Evolutionary conservation across 345 rosid species (phyloP).

Genomic region (Heritiera littoralis): DNA sequence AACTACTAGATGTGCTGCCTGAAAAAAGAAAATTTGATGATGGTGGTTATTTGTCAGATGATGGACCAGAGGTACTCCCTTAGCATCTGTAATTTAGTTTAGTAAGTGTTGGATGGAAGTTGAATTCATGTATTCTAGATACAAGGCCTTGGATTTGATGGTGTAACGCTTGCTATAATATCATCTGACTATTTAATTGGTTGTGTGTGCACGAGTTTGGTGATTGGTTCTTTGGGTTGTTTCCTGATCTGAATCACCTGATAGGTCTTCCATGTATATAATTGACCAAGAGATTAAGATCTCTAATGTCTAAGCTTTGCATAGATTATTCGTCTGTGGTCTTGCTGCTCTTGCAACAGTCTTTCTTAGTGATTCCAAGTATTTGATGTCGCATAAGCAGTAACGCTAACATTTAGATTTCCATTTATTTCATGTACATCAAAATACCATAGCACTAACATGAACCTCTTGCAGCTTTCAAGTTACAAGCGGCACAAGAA

Average conservation of each 20-base stretch:
- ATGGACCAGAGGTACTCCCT: constrained; percentile 46
- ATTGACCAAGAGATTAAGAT: neutral
- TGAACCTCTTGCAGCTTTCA: too few species aligned
- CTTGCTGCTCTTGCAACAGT: neutral
- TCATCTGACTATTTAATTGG: neutral
- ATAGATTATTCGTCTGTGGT: neutral
- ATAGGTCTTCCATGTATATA: neutral
- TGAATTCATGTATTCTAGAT: neutral
- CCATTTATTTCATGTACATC: too few species aligned
- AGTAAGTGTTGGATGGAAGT: neutral
- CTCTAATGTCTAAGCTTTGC: neutral
- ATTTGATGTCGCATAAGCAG: too few species aligned
- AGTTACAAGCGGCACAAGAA: too few species aligned
- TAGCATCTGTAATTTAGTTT: constrained; percentile 13
- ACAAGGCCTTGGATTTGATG: constrained; percentile 9
- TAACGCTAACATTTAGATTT: too few species aligned
- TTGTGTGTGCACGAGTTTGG: neutral
- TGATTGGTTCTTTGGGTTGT: neutral
- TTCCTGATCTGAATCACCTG: constrained; percentile 3
- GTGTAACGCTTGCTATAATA: neutral
- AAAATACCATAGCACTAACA: too few species aligned
- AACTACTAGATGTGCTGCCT: constrained; percentile 62
- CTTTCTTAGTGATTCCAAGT: neutral
- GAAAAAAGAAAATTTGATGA: constrained; percentile 71
- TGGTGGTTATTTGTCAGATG: constrained; percentile 74